phyloP scores from a whole-genome alignment of 495 filamentous ascomycete species.

The Rhypophila decipiens region DNA sequence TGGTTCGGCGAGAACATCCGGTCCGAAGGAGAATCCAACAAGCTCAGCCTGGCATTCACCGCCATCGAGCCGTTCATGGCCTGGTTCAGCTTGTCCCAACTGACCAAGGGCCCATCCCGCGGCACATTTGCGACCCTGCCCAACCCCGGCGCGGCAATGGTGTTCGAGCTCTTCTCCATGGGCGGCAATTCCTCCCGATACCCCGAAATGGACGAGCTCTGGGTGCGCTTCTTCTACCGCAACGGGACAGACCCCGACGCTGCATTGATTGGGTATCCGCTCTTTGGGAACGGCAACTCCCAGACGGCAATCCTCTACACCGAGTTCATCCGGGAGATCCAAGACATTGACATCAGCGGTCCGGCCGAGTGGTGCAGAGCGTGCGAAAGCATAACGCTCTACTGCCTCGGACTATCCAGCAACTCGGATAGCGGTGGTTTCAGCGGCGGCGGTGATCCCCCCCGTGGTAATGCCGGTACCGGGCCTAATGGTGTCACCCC shows the following conservation, averaged over 20 bases:
- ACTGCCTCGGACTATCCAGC: constrained; percentile 17
- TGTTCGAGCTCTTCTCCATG: constrained; percentile 38
- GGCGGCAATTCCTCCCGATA: constrained; percentile 14
- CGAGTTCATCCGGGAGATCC: constrained; percentile 20
- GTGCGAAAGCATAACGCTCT: constrained; percentile 21
- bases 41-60: constrained; percentile 36
- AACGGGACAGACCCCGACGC: constrained; percentile 20
- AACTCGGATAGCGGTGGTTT: neutral
- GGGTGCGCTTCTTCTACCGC: constrained; percentile 36
- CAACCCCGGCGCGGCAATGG: constrained; percentile 30
- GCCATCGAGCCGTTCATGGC: constrained; percentile 36
- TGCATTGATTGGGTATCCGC: constrained; percentile 19
- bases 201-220: constrained; percentile 21
- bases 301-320: constrained; percentile 18
- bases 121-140: constrained; percentile 27
- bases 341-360: constrained; percentile 16
- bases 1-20: constrained; percentile 26
- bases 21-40: constrained; percentile 18
- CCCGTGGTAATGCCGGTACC: neutral
- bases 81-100: constrained; percentile 32
- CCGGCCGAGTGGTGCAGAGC: constrained; percentile 24
- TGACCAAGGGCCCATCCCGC: constrained; percentile 12
- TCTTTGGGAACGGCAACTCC: constrained; percentile 25
- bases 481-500: constrained; percentile 21
- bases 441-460: no score